Conservation (phyloP, 495 filamentous ascomycete species). For the Cladorrhinum samala region DNA sequence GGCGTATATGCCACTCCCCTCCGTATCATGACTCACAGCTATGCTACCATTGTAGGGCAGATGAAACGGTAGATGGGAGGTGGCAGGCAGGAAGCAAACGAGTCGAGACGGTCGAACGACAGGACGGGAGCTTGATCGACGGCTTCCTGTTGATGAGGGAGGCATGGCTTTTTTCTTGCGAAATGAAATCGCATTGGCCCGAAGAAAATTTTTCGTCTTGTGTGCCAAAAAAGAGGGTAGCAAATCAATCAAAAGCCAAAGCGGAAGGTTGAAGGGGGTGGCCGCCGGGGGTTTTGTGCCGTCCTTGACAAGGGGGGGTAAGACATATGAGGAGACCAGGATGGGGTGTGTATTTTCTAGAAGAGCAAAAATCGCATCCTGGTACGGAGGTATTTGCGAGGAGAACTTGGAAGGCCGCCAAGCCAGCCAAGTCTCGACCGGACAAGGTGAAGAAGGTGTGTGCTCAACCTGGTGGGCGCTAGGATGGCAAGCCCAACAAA, state of each 20-base stretch:
- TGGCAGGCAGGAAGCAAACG: conserved; percentile 4
- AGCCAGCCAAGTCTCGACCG: conserved; percentile 18
- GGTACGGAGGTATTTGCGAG: too few species aligned
- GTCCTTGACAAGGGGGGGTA: conserved; percentile 8
- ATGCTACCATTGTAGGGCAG: conserved; percentile 12
- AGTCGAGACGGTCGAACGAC: background rate
- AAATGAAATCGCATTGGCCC: conserved; percentile 27
- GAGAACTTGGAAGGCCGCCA: conserved; percentile 15
- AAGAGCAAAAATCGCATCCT: conserved; percentile 22
- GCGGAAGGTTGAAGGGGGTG: conserved; percentile 18
- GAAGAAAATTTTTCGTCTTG: conserved; percentile 29
- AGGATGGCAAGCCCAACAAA: conserved; percentile 14
- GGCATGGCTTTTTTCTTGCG: conserved; percentile 6
- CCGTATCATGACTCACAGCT: conserved; percentile 30
- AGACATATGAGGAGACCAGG: conserved; percentile 6
- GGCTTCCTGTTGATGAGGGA: background rate
- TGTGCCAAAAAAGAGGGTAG: conserved; percentile 28
- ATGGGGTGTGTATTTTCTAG: conserved; percentile 29
- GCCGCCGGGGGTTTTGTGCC: conserved; percentile 8
- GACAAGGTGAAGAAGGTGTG: conserved; percentile 28
- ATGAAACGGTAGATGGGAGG: conserved; percentile 3
- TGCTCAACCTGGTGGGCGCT: conserved; percentile 20
- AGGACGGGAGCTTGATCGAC: background rate
- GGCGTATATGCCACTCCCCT: conserved; percentile 23
- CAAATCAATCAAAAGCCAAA: conserved; percentile 22